phyloP scores from a whole-genome alignment of 148 eudicot species.

The Oxyria digyna region DNA sequence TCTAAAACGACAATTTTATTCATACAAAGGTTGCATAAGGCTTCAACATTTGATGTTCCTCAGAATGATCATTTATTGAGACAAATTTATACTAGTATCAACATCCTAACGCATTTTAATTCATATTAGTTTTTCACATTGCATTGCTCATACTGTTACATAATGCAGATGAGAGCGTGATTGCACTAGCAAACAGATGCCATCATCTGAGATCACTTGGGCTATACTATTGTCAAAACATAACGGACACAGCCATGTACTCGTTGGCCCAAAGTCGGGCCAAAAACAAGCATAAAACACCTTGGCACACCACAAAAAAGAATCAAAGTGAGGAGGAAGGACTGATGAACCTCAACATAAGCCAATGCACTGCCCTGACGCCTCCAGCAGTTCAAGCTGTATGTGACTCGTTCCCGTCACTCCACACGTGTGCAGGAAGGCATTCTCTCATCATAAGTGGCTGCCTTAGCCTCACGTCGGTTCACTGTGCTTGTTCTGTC shows the following conservation, averaged over 20 bases:
- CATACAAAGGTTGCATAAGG: background rate
- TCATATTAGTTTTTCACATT: too few species aligned
- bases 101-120: too few species aligned
- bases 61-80: too few species aligned
- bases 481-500: constrained; percentile 61
- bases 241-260: constrained; percentile 89
- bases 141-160: background rate
- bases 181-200: constrained; percentile 82
- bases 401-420: constrained; percentile 85
- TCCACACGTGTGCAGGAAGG: constrained; percentile 81
- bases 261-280: constrained; percentile 71
- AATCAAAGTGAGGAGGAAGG: constrained; percentile 48
- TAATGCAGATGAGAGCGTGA: constrained; percentile 72
- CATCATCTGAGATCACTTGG: constrained; percentile 66
- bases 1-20: too few species aligned
- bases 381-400: constrained; percentile 93
- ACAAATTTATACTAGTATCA: too few species aligned
- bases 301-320: constrained; percentile 45
- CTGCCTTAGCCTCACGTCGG: constrained; percentile 79
- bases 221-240: constrained; percentile 84
- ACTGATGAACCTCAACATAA: constrained; percentile 79
- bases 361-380: constrained; percentile 96
- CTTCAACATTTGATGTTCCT: background rate
- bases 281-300: constrained; percentile 37
- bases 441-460: constrained; percentile 96